Conservation (phyloP, 2,329 filamentous ascomycete genomes). For the Exophiala dermatitidis region DNA sequence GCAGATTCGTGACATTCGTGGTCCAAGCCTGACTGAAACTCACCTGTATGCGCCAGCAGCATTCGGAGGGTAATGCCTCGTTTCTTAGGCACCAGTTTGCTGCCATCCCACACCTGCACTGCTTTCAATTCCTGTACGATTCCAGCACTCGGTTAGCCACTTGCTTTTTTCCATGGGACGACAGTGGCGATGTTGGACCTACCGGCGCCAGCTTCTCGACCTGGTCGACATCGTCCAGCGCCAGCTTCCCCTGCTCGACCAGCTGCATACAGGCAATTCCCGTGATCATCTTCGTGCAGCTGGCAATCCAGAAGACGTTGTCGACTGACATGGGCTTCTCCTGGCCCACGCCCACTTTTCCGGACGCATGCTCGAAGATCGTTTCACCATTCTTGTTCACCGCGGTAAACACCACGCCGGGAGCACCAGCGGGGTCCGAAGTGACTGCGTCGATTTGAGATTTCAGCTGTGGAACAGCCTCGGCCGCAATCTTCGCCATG, state of each 20-base stretch:
- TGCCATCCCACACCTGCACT: conserved; percentile 39
- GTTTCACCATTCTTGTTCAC: conserved; percentile 28
- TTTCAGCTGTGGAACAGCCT: conserved; percentile 21
- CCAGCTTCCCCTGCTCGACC: conserved; percentile 46
- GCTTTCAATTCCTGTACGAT: conserved; percentile 38
- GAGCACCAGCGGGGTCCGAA: conserved; percentile 15
- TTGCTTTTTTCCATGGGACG: too few relatives aligned
- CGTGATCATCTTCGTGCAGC: conserved; percentile 51
- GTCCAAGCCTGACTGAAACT: conserved; percentile 23
- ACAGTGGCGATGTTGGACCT: background rate
- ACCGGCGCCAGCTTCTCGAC: conserved; percentile 41
- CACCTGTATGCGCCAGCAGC: conserved; percentile 46
- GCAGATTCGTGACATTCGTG: too few relatives aligned
- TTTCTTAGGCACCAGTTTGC: conserved; percentile 34
- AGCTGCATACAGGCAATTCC: conserved; percentile 52
- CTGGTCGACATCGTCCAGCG: conserved; percentile 44
- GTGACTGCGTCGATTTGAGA: conserved; percentile 25
- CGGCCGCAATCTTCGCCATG: conserved; percentile 24
- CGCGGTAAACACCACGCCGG: conserved; percentile 27
- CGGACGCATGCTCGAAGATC: conserved; percentile 29
- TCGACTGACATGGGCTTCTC: conserved; percentile 28
- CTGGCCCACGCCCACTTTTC: conserved; percentile 23
- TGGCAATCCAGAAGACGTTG: conserved; percentile 45
- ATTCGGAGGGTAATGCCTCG: conserved; percentile 45
- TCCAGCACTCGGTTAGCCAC: background rate